Evolutionary conservation across 495 filamentous ascomycete species (phyloP), one percentile per base, ranked within the genome.

Genomic region (Podospora didyma): DNA sequence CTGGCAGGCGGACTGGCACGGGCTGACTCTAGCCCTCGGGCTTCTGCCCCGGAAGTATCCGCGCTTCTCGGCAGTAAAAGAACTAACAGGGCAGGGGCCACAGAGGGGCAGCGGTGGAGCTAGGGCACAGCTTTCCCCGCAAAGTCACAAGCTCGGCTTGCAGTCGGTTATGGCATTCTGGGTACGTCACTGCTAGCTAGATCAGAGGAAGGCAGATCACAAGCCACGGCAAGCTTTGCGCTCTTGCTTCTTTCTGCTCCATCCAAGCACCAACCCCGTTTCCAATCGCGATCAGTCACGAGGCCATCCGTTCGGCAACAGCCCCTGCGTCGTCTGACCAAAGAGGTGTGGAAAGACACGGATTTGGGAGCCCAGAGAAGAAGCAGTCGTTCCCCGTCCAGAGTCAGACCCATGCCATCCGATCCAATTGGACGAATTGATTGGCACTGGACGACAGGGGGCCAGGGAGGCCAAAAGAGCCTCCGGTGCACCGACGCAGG

Each of bases 131-230:
- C 20, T 48, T 53, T 61, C 76, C 76, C 76, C 76, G 74, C 75
- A 78, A 72, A 70, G 73, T 79, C 76, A 79, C 76, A 79, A 77
- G 76, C 76, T 78, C 75, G 74, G 73, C 72, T 72, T 62, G 60
- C 63, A 60, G 65, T 76, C 76, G 75, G 76, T 63, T 69, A 64
- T 61, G 44, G 46, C 39, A 31, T 31, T 31, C 9, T 31, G 26
- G 34, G 39, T 42, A 42, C 39, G 39, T 42, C 39, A 42, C 39
- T 37, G 34, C 7, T 31, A 3, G 9, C 26, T 31, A 31, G 26
- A 31, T 31, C 26, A 31, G 26, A 31, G 26, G 26, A 31, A 9
- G 26, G 26, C 9, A 42, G 39, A 42, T 42, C 39, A 42, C 39
- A 42, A 42, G 39, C 39, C n/a, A 31, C 39, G 39, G 39, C 39